Evolutionary conservation across 2,329 filamentous ascomycete genomes (phyloP), one percentile per base, ranked within the genome.

Genomic region (Cladophialophora psammophila): DNA sequence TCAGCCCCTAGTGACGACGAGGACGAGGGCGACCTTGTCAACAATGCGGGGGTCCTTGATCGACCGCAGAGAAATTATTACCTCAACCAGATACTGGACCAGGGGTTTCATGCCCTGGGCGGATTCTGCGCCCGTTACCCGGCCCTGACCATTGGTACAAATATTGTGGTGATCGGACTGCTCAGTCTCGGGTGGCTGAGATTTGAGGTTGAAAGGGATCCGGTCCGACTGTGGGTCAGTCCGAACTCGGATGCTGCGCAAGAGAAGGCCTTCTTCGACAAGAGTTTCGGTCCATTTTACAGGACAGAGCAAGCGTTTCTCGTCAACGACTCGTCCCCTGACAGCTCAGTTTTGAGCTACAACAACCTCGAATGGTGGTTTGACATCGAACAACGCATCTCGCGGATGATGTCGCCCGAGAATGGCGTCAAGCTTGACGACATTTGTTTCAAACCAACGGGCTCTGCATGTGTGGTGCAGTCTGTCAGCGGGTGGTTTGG

Each of bases 351-450:
- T 1, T 81, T 99, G 64, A 93, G 87, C 77, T 95, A 96, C 72
- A 92, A 97, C 8, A 97, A 91, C 0, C 83, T 99, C 9, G 82
- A 85, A 32, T 99, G 95, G 95, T 98, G 94, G 95, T 92, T 95
- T 75, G 91, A 89, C 68, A 89, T 98, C 1, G 95, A 99, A 77
- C 87, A 88, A 72, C 89, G 90, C 57, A 88, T 98, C 40, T 85
- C 86, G 64, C 84, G 87, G 48, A 85, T 96, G 64, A 90, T 90
- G 76, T 93, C 93, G 2, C 76, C 86, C 13, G 83, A 88, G 20
- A 88, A 87, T 60, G 90, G 88, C 6, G 86, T 90, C 61, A 90
- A 86, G 0, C 84, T 99, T 2, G 83, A 92, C 32, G 91, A 98
- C 75, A 87, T 99, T 15, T 99, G 95, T 81, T 94, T 96, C 80